Evolutionary conservation across 495 filamentous ascomycete species (phyloP).

Genomic region (Letharia columbiana): DNA sequence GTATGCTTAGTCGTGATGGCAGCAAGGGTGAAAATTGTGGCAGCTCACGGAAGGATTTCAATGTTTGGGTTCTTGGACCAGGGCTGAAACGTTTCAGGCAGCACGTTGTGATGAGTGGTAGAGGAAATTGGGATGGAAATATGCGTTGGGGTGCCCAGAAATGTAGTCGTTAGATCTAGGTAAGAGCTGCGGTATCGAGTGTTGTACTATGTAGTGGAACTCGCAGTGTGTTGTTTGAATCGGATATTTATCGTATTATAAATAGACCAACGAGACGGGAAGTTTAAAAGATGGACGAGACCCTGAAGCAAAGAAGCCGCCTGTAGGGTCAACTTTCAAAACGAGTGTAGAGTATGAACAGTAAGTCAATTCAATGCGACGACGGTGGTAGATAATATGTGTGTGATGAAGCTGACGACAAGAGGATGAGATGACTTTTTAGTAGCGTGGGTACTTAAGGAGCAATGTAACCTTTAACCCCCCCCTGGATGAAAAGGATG

Average conservation of each 20-base stretch:
- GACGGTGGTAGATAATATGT: not conserved
- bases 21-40: not conserved
- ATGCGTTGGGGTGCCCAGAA: not conserved
- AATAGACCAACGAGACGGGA: not conserved
- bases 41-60: not conserved
- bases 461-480: too few relatives aligned
- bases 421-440: too few relatives aligned
- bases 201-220: not conserved
- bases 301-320: not conserved
- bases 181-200: not conserved
- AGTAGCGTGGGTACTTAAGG: too few relatives aligned
- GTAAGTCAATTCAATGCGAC: not conserved
- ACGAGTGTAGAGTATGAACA: not conserved
- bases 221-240: slow-evolving; percentile 4
- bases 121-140: not conserved
- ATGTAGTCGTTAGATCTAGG: not conserved
- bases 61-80: not conserved
- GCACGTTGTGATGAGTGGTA: not conserved
- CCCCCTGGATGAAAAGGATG: not conserved
- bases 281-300: not conserved
- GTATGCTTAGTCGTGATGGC: not conserved
- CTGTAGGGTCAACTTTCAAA: not conserved
- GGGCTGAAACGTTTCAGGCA: not conserved
- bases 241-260: slow-evolving; percentile 3
- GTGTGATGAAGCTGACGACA: not conserved